Evolutionary conservation across 2,329 filamentous ascomycete genomes (phyloP), one percentile per base, ranked within the genome.

Genomic region (Aspergillus aculeatinus): DNA sequence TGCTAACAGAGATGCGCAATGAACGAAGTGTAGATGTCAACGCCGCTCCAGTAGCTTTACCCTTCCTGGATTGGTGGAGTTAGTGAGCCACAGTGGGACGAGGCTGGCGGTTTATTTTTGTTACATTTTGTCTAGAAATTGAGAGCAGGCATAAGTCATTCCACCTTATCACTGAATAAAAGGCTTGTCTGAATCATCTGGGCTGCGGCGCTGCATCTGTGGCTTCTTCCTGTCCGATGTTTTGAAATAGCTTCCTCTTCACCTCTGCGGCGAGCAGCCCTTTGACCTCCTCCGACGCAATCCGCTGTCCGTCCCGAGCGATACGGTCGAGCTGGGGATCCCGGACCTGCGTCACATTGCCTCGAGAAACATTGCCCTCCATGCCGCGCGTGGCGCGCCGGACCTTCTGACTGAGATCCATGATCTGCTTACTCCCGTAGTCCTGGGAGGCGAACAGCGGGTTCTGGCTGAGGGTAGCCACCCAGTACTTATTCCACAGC

Each of bases 401-500:
- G 66, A 96, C 89, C 79, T 96, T 97, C 65, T 87, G 86, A 47
- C 89, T 89, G 48, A 98, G 82, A 75, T 99, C 95, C 52, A 88
- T 81, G 78, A 99, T 95, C 77, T 97, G 93, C 76, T 93, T 95
- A 70, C 89, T 96, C 55, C 89, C 89, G 73, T 93, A 99, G 68
- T 97, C 94, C 64, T 93, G 90, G 72, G 96, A 98, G 58, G 91
- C 92, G 69, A 96, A 88, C 4, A 97, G 84, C 23, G 94, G 93
- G 68, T 88, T 95, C 69, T 96, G 91, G 33, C 92, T 96, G 21
- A 99, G 85, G 5, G 95, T 99, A 72, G 96, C 91, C 35, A 97
- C 93, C 95, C 76, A 79, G 82, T 99, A 99, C 77, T 98, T 98
- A 81, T 97, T 96, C 95, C 95, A 98, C 31, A 99, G 82, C 55